Evolutionary conservation across 139 green algal genomes (phyloP).

Genomic region (Chlorella sp.): DNA sequence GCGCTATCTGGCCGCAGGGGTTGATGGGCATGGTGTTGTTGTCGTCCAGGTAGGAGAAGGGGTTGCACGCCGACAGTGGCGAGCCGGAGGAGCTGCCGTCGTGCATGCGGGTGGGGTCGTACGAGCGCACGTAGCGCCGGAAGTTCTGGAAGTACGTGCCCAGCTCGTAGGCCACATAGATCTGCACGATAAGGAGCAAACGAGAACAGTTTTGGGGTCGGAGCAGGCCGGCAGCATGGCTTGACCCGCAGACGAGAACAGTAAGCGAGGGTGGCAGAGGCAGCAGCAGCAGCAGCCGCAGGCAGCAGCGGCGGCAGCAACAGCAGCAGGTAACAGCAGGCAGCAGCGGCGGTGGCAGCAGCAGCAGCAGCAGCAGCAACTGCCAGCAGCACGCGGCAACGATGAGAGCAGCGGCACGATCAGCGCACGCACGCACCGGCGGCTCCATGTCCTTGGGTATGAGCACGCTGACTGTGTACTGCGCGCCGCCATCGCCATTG

Average conservation of each 20-base stretch:
- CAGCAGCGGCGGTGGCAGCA: background rate
- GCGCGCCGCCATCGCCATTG: slow-evolving; percentile 6
- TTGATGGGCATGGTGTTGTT: slow-evolving; percentile 70
- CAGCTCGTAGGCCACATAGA: slow-evolving; percentile 96
- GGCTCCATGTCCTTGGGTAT: slow-evolving; percentile 49
- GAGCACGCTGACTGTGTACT: slow-evolving; percentile 29
- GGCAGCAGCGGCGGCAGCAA: too few species aligned
- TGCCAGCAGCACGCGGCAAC: background rate
- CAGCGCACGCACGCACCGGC: slow-evolving; percentile 44
- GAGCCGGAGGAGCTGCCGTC: slow-evolving; percentile 33
- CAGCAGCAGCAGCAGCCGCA: background rate
- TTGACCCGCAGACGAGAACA: background rate
- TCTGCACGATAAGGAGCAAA: slow-evolving; percentile 16
- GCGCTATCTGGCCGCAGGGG: slow-evolving; percentile 94
- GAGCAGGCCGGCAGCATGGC: background rate
- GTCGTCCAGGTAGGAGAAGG: slow-evolving; percentile 51
- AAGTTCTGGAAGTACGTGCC: slow-evolving; percentile 95
- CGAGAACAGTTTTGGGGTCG: too few species aligned
- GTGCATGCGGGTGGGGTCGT: slow-evolving; percentile 81
- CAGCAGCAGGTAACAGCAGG: too few species aligned
- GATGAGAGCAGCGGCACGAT: background rate
- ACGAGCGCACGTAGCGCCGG: slow-evolving; percentile 86
- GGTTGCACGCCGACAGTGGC: slow-evolving; percentile 61
- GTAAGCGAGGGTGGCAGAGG: background rate
- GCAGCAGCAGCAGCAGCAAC: background rate